Evolutionary conservation across 2,329 filamentous ascomycete genomes (phyloP).

Genomic region (Sporothrix dimorphospora): DNA sequence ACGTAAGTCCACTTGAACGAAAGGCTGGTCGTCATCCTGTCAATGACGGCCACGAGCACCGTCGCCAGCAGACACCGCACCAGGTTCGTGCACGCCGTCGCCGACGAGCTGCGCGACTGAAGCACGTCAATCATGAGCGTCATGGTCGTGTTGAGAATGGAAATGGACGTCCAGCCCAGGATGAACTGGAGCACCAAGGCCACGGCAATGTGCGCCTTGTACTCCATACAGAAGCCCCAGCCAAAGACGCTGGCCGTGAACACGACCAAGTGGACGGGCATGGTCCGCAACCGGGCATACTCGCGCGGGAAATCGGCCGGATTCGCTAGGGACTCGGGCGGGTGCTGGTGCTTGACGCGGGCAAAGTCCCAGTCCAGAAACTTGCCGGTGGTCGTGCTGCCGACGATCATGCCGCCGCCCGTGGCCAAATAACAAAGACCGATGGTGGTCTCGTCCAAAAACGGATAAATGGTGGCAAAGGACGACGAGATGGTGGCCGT

Average conservation of each 20-base stretch:
- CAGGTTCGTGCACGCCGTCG: constrained; percentile 40
- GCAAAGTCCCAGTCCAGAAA: constrained; percentile 40
- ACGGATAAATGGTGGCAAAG: constrained; percentile 37
- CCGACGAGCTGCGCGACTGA: constrained; percentile 38
- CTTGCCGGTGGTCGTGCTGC: constrained; percentile 39
- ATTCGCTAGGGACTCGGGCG: neutral
- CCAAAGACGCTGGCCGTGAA: constrained; percentile 37
- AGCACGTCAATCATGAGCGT: constrained; percentile 42
- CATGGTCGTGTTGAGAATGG: constrained; percentile 41
- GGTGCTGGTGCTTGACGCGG: constrained; percentile 32
- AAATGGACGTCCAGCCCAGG: constrained; percentile 39
- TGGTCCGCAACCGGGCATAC: constrained; percentile 37
- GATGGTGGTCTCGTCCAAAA: constrained; percentile 40
- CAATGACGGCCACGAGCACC: constrained; percentile 38
- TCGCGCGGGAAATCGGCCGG: constrained; percentile 38
- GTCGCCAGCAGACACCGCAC: constrained; percentile 39
- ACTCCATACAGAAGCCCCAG: constrained; percentile 40
- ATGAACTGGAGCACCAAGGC: constrained; percentile 37
- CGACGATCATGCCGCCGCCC: constrained; percentile 40
- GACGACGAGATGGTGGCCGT: constrained; percentile 43
- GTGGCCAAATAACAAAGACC: constrained; percentile 42
- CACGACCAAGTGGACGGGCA: constrained; percentile 36
- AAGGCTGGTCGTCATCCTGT: constrained; percentile 35
- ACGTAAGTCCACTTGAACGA: constrained; percentile 27
- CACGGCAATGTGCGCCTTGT: constrained; percentile 35